Base-by-base conservation (phyloP, 495 filamentous ascomycete species). In the Eremomyces bilateralis region DNA sequence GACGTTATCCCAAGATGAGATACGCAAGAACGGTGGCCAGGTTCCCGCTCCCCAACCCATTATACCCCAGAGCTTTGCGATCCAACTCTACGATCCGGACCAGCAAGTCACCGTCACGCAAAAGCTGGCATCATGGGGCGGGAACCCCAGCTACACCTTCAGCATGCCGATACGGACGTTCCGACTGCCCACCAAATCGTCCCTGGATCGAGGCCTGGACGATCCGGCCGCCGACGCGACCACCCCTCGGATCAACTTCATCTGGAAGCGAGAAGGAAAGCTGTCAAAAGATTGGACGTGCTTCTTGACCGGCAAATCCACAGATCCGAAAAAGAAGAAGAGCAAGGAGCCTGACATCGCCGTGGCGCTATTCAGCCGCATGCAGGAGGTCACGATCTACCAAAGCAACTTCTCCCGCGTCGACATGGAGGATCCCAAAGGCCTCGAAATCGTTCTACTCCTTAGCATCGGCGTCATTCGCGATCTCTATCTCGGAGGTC, bases 21-120 rank as follows among this genome's bases (percentile, higher is more conserved):
- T 83, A 20, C 70, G 81, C 32, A 65, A 66, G 22, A 80, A 81
- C 46, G 68, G 69, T 32, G 76, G 74, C 1, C 57, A 68, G 0
- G 57, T 74, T 2, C 74, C 78, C 13, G 62, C 73, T 3, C 71
- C 76, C 0, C 73, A 83, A 44, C 75, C 85, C 8, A 62, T 82
- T 16, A 58, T 84, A 21, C 88, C 88, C 1, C 67, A 67, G 29
- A 64, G 65, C 33, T 92, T 95, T 52, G 63, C 65, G 13, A 64
- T 95, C 35, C 77, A 85, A 42, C 73, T 97, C 8, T 95, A 94
- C 64, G 82, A 92, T 48, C 88, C 88, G 0, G 84, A 94, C 57
- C 84, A 91, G 52, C 61, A 76, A 41, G 58, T 95, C 19, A 36
- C 58, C 0, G 62, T 95, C 29, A 70, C 62, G 49, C 67, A 78